Conservation (phyloP, 2,329 filamentous ascomycete species). For the Fusarium luffae region DNA sequence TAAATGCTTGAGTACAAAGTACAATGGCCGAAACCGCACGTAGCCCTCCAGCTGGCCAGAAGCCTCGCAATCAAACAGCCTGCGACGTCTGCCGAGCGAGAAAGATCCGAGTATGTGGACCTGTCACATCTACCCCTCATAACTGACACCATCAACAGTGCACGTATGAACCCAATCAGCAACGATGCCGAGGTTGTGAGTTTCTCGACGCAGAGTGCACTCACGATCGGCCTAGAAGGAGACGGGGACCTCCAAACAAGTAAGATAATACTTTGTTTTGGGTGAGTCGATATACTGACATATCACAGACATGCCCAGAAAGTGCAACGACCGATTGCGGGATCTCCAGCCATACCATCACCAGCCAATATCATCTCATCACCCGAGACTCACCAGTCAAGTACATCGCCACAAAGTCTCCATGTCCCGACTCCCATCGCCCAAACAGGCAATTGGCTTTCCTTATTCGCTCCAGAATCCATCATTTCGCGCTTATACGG, state of each 20-base stretch:
- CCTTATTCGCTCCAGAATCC: constrained; percentile 29
- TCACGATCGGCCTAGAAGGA: constrained; percentile 34
- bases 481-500: constrained; percentile 39
- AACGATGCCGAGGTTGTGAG: constrained; percentile 33
- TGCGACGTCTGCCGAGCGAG: constrained; percentile 42
- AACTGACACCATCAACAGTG: constrained; percentile 23
- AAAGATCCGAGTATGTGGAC: constrained; percentile 34
- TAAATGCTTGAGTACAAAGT: not conserved
- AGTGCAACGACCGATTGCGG: not conserved
- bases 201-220: constrained; percentile 37
- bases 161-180: constrained; percentile 16
- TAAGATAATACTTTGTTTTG: not conserved
- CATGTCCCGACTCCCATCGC: not conserved
- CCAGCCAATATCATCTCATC: constrained; percentile 1
- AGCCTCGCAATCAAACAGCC: constrained; percentile 36
- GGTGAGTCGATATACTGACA: not conserved
- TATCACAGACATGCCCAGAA: constrained; percentile 21
- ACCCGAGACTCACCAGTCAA: constrained; percentile 4
- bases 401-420: constrained; percentile 14
- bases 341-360: not conserved
- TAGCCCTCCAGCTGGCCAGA: not conserved
- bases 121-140: not conserved
- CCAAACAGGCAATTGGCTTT: constrained; percentile 21
- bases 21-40: not conserved
- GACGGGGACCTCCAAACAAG: constrained; percentile 42